phyloP scores from a whole-genome alignment of 2,329 filamentous ascomycete species.

The Macroventuria anomochaeta region DNA sequence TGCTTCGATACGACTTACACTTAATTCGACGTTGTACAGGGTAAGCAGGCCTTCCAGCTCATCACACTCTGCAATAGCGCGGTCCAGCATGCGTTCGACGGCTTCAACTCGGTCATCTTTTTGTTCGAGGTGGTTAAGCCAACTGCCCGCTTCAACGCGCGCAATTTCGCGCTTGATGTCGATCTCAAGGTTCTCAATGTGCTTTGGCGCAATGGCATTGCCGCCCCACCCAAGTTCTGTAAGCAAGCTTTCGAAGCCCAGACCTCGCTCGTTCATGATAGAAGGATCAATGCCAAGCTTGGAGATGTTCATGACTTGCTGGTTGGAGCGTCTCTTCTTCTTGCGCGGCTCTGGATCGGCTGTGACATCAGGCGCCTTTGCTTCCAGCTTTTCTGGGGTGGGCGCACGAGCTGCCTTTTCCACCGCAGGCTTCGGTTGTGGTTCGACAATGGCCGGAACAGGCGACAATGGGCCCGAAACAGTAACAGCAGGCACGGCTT shows the following conservation, averaged over 20 bases:
- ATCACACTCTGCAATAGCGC: slow-evolving; percentile 92
- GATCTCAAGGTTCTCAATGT: slow-evolving; percentile 78
- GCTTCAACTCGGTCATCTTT: slow-evolving; percentile 89
- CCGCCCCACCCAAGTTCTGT: slow-evolving; percentile 90
- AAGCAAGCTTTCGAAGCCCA: slow-evolving; percentile 82
- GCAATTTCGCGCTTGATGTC: slow-evolving; percentile 88
- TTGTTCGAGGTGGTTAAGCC: slow-evolving; percentile 81
- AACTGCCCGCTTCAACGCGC: slow-evolving; percentile 89
- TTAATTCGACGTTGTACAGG: slow-evolving; percentile 91
- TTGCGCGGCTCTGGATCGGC: slow-evolving; percentile 58
- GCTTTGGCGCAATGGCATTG: slow-evolving; percentile 74
- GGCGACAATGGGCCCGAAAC: slow-evolving; percentile 43
- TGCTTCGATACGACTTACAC: slow-evolving; percentile 62
- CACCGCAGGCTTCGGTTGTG: slow-evolving; percentile 19
- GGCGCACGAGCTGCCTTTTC: slow-evolving; percentile 48
- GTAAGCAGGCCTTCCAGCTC: slow-evolving; percentile 94
- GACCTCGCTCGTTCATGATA: slow-evolving; percentile 76
- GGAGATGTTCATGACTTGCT: slow-evolving; percentile 79
- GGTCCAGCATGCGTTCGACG: slow-evolving; percentile 84
- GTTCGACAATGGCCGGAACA: slow-evolving; percentile 20
- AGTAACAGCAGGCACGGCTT: slow-evolving; percentile 44
- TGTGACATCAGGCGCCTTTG: slow-evolving; percentile 12
- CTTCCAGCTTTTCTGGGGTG: slow-evolving; percentile 37
- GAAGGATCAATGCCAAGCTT: slow-evolving; percentile 77
- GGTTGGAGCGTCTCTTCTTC: slow-evolving; percentile 70